These are phyloP conservation scores for Amanita molliuscula DNA, from an alignment of 768 basidiomycete species.

Conservation along the genomic window DNA sequence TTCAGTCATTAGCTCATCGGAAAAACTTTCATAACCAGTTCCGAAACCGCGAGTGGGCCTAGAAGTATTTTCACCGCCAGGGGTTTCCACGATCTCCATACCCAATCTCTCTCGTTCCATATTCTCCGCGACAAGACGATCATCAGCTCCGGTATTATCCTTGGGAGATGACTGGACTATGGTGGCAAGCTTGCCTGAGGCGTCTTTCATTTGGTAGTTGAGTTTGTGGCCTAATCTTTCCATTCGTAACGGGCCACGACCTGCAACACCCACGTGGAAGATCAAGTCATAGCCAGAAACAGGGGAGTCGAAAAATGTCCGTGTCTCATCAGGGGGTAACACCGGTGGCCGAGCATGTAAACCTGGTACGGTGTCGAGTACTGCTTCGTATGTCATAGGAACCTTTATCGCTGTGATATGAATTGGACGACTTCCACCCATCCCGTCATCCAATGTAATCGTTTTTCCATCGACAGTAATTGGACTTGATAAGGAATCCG, in stretches of 20 bases:
- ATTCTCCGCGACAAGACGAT: conserved; percentile 17
- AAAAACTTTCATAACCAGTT: conserved; percentile 39
- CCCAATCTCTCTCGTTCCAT: conserved; percentile 17
- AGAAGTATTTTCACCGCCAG: conserved; percentile 22
- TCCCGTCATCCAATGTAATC: conserved; percentile 9
- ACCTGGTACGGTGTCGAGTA: conserved; percentile 43
- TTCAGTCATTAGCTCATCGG: conserved; percentile 48
- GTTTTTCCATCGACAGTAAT: conserved; percentile 15
- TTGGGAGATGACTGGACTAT: conserved; percentile 29
- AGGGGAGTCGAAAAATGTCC: conserved; percentile 27
- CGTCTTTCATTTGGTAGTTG: conserved; percentile 63
- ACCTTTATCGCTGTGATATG: conserved; percentile 51
- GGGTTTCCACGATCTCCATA: conserved; percentile 24
- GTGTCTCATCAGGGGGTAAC: conserved; percentile 23
- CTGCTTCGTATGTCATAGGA: conserved; percentile 48
- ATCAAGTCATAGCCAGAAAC: conserved; percentile 55
- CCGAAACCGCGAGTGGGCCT: conserved; percentile 35
- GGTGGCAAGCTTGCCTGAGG: conserved; percentile 45
- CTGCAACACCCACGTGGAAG: conserved; percentile 61
- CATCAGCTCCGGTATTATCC: conserved; percentile 27
- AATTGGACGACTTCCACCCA: conserved; percentile 26
- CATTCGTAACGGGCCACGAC: conserved; percentile 51
- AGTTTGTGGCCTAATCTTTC: conserved; percentile 59
- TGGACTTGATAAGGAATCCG: conserved; percentile 23
- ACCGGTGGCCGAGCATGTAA: conserved; percentile 54